Evolutionary conservation across 805 yeast species (phyloP).

Genomic region (Ogataea corticis): DNA sequence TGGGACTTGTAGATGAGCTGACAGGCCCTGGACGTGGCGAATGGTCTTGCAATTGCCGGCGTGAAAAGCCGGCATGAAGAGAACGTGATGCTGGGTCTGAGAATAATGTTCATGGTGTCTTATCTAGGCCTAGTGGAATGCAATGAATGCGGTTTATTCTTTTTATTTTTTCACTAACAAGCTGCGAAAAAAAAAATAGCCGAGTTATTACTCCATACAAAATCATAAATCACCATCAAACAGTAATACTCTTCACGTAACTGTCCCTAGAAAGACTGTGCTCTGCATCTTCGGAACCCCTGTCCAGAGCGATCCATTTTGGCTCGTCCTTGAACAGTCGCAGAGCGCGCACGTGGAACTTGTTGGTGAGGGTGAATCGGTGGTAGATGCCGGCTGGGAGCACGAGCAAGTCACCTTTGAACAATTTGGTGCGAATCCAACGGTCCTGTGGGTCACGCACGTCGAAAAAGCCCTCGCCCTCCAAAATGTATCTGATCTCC

Average conservation of each 20-base stretch:
- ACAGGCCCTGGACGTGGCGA: constrained; percentile 1
- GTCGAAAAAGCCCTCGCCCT: constrained; percentile 92
- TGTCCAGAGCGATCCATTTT: constrained; percentile 86
- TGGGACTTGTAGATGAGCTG: constrained; percentile 28
- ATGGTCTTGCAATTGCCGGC: constrained; percentile 2
- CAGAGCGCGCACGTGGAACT: constrained; percentile 69
- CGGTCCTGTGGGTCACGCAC: constrained; percentile 58
- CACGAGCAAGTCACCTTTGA: constrained; percentile 64
- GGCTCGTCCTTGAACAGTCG: constrained; percentile 93
- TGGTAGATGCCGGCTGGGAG: constrained; percentile 95
- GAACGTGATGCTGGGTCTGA: no score
- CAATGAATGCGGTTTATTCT: no score
- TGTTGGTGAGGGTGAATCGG: constrained; percentile 74
- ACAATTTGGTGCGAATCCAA: constrained; percentile 78
- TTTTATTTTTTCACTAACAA: no score
- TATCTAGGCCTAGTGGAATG: background rate
- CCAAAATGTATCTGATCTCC: constrained; percentile 86
- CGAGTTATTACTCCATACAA: no score
- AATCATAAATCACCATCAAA: background rate
- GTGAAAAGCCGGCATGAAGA: no score
- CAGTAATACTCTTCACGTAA: constrained; percentile 40
- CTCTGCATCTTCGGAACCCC: constrained; percentile 43
- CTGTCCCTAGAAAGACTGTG: constrained; percentile 44
- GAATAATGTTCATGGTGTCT: background rate
- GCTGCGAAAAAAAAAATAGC: no score